Conservation (phyloP, 164 flowering plant genomes). For the Liriodendron chinense region DNA sequence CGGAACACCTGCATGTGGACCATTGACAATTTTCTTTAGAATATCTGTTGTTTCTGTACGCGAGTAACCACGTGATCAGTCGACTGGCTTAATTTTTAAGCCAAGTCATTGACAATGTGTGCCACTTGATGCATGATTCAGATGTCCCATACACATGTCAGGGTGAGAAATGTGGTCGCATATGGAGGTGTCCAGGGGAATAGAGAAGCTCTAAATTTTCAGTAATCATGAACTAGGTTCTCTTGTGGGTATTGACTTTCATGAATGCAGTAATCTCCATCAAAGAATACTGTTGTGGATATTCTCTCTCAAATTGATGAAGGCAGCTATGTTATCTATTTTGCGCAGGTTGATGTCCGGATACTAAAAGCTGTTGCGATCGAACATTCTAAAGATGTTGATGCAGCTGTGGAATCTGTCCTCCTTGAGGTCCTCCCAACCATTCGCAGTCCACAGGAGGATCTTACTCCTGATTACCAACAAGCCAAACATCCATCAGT, state of each 20-base stretch:
- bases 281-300: not conserved
- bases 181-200: too few relatives aligned
- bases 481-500: conserved; percentile 1
- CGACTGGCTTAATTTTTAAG: too few relatives aligned
- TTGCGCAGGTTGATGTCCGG: conserved; percentile 63
- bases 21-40: too few relatives aligned
- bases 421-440: conserved; percentile 60
- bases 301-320: not conserved
- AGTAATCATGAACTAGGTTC: not conserved
- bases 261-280: not conserved
- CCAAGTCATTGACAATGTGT: too few relatives aligned
- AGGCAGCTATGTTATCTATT: not conserved
- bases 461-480: conserved; percentile 3
- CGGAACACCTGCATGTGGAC: too few relatives aligned
- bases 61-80: too few relatives aligned
- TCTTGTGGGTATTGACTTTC: not conserved
- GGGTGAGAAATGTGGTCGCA: too few relatives aligned
- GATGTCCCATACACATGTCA: too few relatives aligned
- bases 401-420: conserved; percentile 65
- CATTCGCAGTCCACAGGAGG: conserved; percentile 4
- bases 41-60: too few relatives aligned
- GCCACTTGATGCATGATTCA: too few relatives aligned
- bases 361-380: conserved; percentile 80
- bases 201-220: too few relatives aligned
- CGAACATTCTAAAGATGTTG: conserved; percentile 65